phyloP scores from a whole-genome alignment of 2,329 filamentous ascomycete genomes.

The Endoconidiophora polonica region DNA sequence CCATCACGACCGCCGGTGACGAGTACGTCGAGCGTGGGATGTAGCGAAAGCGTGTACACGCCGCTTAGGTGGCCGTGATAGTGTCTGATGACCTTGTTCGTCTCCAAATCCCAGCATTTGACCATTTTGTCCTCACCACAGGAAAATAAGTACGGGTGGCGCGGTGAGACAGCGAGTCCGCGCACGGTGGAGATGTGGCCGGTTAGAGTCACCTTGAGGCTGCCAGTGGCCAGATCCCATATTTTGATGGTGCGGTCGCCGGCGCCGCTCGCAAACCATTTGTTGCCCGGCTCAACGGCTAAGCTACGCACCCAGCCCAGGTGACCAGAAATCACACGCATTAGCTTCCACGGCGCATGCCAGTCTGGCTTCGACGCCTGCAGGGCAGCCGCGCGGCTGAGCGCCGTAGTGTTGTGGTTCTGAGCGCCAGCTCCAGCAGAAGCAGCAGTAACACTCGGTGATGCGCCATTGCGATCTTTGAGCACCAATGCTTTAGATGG shows the following conservation, averaged over 20 bases:
- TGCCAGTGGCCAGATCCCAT: constrained; percentile 84
- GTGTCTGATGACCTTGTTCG: constrained; percentile 97
- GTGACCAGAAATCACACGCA: constrained; percentile 93
- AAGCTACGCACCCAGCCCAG: constrained; percentile 84
- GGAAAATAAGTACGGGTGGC: constrained; percentile 93
- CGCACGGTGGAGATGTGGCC: constrained; percentile 90
- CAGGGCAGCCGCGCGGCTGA: constrained; percentile 18
- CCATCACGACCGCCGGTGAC: constrained; percentile 91
- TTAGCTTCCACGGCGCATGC: constrained; percentile 97
- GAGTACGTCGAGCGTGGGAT: constrained; percentile 85
- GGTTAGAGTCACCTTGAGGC: constrained; percentile 70
- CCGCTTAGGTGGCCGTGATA: constrained; percentile 95
- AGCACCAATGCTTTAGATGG: constrained; percentile 1
- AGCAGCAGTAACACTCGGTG: not conserved
- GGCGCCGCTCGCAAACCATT: constrained; percentile 93
- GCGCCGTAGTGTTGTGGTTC: constrained; percentile 13
- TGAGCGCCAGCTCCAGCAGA: constrained; percentile 12
- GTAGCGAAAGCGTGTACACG: constrained; percentile 84
- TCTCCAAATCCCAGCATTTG: constrained; percentile 98
- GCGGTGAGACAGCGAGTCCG: constrained; percentile 76
- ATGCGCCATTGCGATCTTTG: not conserved
- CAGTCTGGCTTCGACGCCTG: constrained; percentile 62
- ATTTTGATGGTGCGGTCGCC: constrained; percentile 97
- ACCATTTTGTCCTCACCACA: constrained; percentile 99
- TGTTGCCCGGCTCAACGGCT: constrained; percentile 86